Evolutionary conservation across 1,284 basidiomycete species (phyloP).

Genomic region (Malassezia furfur): DNA sequence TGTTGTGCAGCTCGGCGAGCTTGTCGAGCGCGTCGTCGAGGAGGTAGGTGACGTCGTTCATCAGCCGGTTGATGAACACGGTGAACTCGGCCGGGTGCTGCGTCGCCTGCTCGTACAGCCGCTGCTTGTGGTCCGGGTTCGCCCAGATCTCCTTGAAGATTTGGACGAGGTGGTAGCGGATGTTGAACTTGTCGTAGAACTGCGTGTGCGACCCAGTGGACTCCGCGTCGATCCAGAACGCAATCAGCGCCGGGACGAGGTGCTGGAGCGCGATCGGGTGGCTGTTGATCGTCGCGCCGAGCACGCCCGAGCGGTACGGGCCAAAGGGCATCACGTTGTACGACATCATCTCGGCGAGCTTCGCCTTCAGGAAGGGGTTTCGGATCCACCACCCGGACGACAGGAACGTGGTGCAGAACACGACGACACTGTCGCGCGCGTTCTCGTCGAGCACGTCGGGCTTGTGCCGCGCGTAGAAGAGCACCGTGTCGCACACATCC

Average conservation of each 20-base stretch:
- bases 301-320: conserved; percentile 64
- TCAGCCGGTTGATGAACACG: conserved; percentile 91
- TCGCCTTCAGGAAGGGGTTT: conserved; percentile 96
- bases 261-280: conserved; percentile 76
- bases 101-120: conserved; percentile 30
- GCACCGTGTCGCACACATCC: conserved; percentile 75
- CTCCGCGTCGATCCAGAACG: conserved; percentile 96
- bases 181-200: conserved; percentile 93
- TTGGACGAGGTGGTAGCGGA: conserved; percentile 52
- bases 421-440: conserved; percentile 67
- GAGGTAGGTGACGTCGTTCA: conserved; percentile 97
- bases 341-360: conserved; percentile 86
- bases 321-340: conserved; percentile 70
- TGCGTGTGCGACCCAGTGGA: conserved; percentile 93
- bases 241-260: conserved; percentile 81
- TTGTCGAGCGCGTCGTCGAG: conserved; percentile 91
- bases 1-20: conserved; percentile 73
- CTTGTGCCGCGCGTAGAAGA: conserved; percentile 66
- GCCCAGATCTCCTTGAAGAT: conserved; percentile 43
- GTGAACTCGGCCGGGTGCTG: conserved; percentile 51
- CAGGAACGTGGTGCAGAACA: conserved; percentile 82
- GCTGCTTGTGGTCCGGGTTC: conserved; percentile 40
- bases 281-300: conserved; percentile 72
- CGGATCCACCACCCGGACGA: conserved; percentile 94
- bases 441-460: conserved; percentile 73